Conservation (phyloP, 192 early-diverging fungal species). For the Ambispora gerdemannii region DNA sequence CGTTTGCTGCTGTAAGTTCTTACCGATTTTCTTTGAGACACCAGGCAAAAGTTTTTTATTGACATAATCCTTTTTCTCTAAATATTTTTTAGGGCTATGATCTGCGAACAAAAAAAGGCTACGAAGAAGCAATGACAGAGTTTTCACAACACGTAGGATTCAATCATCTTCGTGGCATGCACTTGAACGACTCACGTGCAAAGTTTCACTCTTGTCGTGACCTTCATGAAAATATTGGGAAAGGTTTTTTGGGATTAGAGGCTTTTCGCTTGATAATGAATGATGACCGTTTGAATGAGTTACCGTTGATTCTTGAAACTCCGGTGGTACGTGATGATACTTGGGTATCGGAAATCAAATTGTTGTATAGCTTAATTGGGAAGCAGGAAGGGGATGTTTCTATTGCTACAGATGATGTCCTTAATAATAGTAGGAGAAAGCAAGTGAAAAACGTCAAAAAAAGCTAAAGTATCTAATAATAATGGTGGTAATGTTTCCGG, state of each 20-base stretch:
- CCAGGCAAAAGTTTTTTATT: not conserved
- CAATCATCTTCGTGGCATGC: conserved; percentile 49
- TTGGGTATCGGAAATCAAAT: conserved; percentile 25
- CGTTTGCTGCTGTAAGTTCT: conserved; percentile 44
- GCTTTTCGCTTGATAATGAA: conserved; percentile 54
- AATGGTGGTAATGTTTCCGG: too few species aligned
- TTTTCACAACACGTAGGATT: conserved; percentile 47
- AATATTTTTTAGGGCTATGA: conserved; percentile 46
- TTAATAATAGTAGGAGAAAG: not conserved
- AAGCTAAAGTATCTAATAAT: too few species aligned
- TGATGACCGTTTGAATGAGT: conserved; percentile 47
- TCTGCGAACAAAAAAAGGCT: conserved; percentile 44
- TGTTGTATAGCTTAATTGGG: conserved; percentile 21
- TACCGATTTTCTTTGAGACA: conserved; percentile 8
- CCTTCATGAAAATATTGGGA: conserved; percentile 53
- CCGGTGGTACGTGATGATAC: conserved; percentile 36
- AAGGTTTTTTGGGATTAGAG: conserved; percentile 51
- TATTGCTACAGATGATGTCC: not conserved
- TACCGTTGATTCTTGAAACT: conserved; percentile 55
- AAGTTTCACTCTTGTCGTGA: conserved; percentile 45
- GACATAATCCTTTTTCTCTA: not conserved
- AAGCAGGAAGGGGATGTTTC: not conserved
- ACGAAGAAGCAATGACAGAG: conserved; percentile 41
- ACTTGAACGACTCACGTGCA: conserved; percentile 53
- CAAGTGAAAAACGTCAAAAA: not conserved